Evolutionary conservation across 208 protist genomes (phyloP).

Genomic region (Acanthamoeba healyi): DNA sequence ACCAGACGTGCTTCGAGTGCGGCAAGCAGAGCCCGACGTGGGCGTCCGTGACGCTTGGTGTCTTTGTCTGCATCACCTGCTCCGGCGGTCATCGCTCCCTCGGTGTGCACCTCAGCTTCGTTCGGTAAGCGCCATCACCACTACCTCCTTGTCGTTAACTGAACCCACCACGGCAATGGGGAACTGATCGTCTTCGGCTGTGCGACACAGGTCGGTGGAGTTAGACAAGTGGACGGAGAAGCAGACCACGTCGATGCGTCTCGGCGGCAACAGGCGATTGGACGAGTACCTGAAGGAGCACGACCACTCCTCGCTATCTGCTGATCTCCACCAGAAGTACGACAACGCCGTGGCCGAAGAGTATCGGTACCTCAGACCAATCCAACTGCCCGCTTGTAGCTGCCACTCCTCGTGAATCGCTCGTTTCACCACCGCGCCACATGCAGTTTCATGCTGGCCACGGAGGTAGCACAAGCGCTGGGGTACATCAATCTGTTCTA

Average conservation of each 20-base stretch:
- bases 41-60: constrained; percentile 86
- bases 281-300: constrained; percentile 24
- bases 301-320: not conserved
- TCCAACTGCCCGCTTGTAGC: not conserved
- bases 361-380: not conserved
- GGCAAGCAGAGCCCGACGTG: constrained; percentile 81
- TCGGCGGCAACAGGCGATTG: not conserved
- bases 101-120: constrained; percentile 86
- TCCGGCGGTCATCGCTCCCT: constrained; percentile 84
- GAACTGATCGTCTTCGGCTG: no score
- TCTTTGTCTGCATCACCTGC: constrained; percentile 89
- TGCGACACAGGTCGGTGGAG: constrained; percentile 14
- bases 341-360: constrained; percentile 4
- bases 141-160: constrained; percentile 80
- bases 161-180: no score
- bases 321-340: not conserved
- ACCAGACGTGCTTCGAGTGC: constrained; percentile 37
- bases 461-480: not conserved
- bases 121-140: constrained; percentile 76
- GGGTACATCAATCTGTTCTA: not conserved
- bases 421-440: no score
- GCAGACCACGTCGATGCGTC: not conserved
- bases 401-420: not conserved
- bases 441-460: not conserved
- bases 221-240: constrained; percentile 28